Base-by-base conservation (phyloP, 2,329 filamentous ascomycete species). In the Dactylellina cionopaga region DNA sequence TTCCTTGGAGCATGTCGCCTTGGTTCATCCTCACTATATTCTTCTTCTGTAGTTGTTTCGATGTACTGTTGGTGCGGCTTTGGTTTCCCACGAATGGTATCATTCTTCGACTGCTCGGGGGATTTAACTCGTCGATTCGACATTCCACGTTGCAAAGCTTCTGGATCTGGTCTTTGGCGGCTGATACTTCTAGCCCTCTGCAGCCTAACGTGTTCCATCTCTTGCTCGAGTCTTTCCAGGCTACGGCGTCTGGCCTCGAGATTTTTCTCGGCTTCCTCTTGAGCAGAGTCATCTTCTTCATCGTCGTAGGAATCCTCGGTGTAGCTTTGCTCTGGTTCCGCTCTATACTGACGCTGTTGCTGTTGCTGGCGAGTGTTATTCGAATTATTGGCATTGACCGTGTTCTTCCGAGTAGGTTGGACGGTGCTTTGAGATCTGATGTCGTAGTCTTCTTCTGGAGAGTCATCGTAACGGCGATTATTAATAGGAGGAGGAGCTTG, bases 141-240 rank as follows among this genome's bases (percentile, higher is more conserved):
- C 6, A 7, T 11, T 51, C 63, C 63, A 2, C 68, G 59, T 13
- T 59, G 59, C 11, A 22, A 6, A 27, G 59, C 58, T n/a, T 65
- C 52, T 2, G 68, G 49, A 15, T 65, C 68, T 5, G n/a, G n/a
- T 11, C 63, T 41, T 11, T 59, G 62, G 25, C 62, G 56, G 31
- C 46, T 68, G 15, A 68, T 74, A 29, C 63, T 74, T 5, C 63
- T 44, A 25, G 69, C 69, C 25, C 69, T 55, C 44, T 74, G 60
- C 10, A 74, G 60, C 19, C 63, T 66, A 22, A 74, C 62, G 19
- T 62, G 51, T 51, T 68, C 62, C 69, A 74, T 74, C 25, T 74
- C 69, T 19, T 59, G 46, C 17, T 74, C 69, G 10, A 74, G 63
- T 47, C 62, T 68, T 31, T 74, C 69, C 25, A 74, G 25, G 24